Base-by-base conservation (phyloP, 1,139 yeast species). In the Hyphopichia wangnamkhiaoensis region DNA sequence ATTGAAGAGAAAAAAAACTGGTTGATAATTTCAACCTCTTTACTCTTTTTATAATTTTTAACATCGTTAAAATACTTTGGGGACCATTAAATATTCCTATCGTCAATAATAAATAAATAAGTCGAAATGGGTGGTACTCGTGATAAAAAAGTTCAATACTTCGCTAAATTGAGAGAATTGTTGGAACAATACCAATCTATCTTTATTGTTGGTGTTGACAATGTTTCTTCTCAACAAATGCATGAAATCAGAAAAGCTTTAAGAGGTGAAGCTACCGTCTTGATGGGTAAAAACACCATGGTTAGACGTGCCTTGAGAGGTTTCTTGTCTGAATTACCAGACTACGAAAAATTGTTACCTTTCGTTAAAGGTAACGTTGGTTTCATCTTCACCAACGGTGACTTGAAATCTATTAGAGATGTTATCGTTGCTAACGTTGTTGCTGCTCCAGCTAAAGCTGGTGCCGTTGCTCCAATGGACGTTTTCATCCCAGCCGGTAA, bases 211-310 rank as follows among this genome's bases (percentile, higher is more conserved):
- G 98, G 98, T 77, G 97, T 93, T 62, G 98, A 93, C 82, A 93
- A 93, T 82, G 98, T 93, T 69, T 89, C 98, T 59, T 93, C 98
- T 62, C 98, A 93, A 82, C 98, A 93, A 74, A 91, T 93, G 97
- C 98, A 93, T 81, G 96, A 93, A 82, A 84, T 90, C 79, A 91
- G 99, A 85, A 90, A 86, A 83, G 76, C 89, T 55, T 84, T 94
- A 65, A 90, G 99, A 80, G 89, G 90, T 56, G 85, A 83, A 47
- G 98, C 93, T 64, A 93, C 86, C 58, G 91, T 94, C 56, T 80
- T 93, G 68, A 93, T 94, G 98, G 99, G 99, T 82, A 93, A 93
- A 88, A 93, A 93, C 96, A 94, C 99, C 82, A 91, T 94, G 98
- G 96, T 94, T 59, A 90, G 99, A 82, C 91, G 98, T 82, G 99